phyloP scores from a whole-genome alignment of 73 alveolate genomes.

The Uronychia setigera region DNA sequence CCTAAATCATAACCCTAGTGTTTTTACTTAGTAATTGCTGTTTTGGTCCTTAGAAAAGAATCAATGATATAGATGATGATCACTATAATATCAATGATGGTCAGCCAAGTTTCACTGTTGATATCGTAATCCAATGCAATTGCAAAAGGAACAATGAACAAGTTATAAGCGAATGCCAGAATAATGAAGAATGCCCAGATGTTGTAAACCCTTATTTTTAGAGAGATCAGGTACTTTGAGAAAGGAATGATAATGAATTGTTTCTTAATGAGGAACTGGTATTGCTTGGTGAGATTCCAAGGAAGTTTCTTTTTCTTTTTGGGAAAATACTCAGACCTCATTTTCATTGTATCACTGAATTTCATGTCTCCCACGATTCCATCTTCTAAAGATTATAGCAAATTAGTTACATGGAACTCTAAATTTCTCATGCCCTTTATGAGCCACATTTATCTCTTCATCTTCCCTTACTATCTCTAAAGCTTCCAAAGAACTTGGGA shows the following conservation, averaged over 20 bases:
- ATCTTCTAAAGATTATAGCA: neutral
- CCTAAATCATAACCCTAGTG: neutral
- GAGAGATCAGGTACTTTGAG: slow-evolving; percentile 9
- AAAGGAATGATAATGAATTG: slow-evolving; percentile 56
- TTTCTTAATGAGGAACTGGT: neutral
- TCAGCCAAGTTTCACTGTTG: neutral
- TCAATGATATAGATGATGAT: slow-evolving; percentile 27
- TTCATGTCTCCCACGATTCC: neutral
- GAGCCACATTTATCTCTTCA: neutral
- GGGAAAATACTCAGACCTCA: neutral
- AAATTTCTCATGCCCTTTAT: no score
- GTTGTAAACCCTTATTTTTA: slow-evolving; percentile 6
- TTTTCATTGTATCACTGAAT: neutral
- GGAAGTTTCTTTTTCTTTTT: slow-evolving; percentile 4
- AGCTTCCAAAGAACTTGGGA: neutral
- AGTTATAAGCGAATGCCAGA: slow-evolving; percentile 10
- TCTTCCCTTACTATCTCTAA: slow-evolving; percentile 5
- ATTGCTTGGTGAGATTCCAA: slow-evolving; percentile 34
- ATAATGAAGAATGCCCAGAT: slow-evolving; percentile 23
- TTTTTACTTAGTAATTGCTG: slow-evolving; percentile 42
- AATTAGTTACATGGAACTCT: no score
- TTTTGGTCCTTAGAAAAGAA: slow-evolving; percentile 9
- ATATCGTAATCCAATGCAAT: slow-evolving; percentile 48
- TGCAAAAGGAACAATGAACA: slow-evolving; percentile 60
- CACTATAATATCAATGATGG: slow-evolving; percentile 30